Evolutionary conservation across 2,329 filamentous ascomycete species (phyloP).

Genomic region (Penicillium fuscoglaucum): DNA sequence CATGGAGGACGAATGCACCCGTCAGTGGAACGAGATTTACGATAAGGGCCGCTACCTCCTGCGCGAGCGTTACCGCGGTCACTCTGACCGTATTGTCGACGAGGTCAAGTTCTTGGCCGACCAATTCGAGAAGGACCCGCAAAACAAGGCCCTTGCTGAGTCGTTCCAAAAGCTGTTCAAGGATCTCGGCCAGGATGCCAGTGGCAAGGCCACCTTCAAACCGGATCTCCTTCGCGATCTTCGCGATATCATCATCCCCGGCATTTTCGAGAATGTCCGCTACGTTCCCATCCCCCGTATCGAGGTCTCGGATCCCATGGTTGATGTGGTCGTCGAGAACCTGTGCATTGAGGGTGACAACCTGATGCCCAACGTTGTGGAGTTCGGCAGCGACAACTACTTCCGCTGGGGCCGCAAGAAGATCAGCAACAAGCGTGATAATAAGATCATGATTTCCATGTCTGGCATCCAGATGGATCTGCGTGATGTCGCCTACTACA

Average conservation of each 20-base stretch:
- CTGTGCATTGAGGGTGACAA: constrained; percentile 95
- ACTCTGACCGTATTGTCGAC: constrained; percentile 83
- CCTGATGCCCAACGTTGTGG: constrained; percentile 87
- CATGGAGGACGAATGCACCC: constrained; percentile 74
- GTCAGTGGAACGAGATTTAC: constrained; percentile 81
- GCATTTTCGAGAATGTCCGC: constrained; percentile 76
- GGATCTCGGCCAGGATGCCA: constrained; percentile 83
- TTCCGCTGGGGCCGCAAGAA: constrained; percentile 93
- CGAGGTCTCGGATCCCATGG: constrained; percentile 79
- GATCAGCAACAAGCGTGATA: constrained; percentile 75
- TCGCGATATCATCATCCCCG: constrained; percentile 80
- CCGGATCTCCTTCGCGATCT: constrained; percentile 88
- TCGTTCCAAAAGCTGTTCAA: constrained; percentile 82
- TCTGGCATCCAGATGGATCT: constrained; percentile 92
- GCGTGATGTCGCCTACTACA: constrained; percentile 83
- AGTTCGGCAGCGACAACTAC: constrained; percentile 89
- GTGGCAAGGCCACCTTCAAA: constrained; percentile 87
- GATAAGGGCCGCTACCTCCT: constrained; percentile 84
- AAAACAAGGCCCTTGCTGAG: constrained; percentile 77
- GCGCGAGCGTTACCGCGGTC: constrained; percentile 79
- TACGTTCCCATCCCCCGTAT: constrained; percentile 94
- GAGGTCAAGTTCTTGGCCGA: constrained; percentile 86
- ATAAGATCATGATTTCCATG: constrained; percentile 80
- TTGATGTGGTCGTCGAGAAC: constrained; percentile 92
- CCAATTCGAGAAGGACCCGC: constrained; percentile 84